Evolutionary conservation across 2,329 filamentous ascomycete genomes (phyloP), one percentile per base, ranked within the genome.

Genomic region (Lecanicillium sp.): DNA sequence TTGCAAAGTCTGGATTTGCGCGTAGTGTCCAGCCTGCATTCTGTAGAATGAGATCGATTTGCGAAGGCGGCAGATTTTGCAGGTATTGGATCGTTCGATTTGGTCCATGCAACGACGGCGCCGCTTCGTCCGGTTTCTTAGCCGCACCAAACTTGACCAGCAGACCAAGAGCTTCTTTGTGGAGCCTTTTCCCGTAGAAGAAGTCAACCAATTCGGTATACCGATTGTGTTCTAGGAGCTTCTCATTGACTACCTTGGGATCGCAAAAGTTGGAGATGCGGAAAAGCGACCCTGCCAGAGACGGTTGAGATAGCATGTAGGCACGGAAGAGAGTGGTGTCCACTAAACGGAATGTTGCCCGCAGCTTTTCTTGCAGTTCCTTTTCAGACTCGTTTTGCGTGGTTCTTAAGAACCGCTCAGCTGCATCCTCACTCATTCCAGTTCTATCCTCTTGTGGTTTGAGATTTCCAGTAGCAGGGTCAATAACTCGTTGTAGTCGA

Each of bases 151-250:
- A 95, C 46, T 81, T 83, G 49, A 78, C 75, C 1, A 98, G 71
- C 20, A 95, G 65, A 47, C 87, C 83, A 14, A 98, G 65, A 0
- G 92, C 90, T 53, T 94, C 81, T 14, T 82, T 78, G 60, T 98
- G 92, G 29, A 96, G 72, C 58, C 83, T 89, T 65, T 98, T 98
- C 46, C 92, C 92, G 52, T 94, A 87, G 49, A 96, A 80, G 56
- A 98, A 98, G 58, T 96, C 90, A n/a, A 98, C 88, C 2, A 98
- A 68, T 62, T 96, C 90, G 37, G 83, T 90, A 60, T 94, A 95
- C 22, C 89, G 79, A 42, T 85, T 85, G 29, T 82, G 86, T 56
- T 95, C 86, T 43, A 95, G 79, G 4, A 98, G 68, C 51, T 88
- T 88, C 59, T 95, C 85, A 55, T 95, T 92, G 16, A 98, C 90